phyloP scores from a whole-genome alignment of 805 yeast species.

The Millerago galiae region DNA sequence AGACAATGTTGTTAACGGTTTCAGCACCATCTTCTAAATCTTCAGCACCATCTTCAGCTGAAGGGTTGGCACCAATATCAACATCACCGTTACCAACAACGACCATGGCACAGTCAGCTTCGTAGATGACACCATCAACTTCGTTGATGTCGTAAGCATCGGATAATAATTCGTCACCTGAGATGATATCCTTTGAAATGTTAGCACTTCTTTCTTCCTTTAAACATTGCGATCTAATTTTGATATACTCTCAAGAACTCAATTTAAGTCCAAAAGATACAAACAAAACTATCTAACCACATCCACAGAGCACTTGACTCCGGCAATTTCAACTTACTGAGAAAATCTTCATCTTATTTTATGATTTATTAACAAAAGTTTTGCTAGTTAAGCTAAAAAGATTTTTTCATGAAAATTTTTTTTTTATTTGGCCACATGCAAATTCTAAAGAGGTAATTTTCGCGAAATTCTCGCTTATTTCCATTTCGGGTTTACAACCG shows the following conservation, averaged over 20 bases:
- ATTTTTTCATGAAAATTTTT: background rate
- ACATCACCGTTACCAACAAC: slow-evolving; percentile 86
- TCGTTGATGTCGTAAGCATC: slow-evolving; percentile 89
- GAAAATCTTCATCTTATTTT: slow-evolving; percentile 1
- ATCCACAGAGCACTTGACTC: background rate
- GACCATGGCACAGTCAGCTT: slow-evolving; percentile 94
- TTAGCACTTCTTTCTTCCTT: slow-evolving; percentile 4
- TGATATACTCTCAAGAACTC: background rate
- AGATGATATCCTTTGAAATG: slow-evolving; percentile 68
- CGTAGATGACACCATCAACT: slow-evolving; percentile 90
- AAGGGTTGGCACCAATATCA: slow-evolving; percentile 99
- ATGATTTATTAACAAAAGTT: background rate
- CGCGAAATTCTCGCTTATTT: background rate
- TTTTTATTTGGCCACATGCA: background rate
- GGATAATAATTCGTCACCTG: slow-evolving; percentile 94
- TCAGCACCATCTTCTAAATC: slow-evolving; percentile 78
- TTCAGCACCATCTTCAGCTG: slow-evolving; percentile 89
- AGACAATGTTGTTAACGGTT: slow-evolving; percentile 95
- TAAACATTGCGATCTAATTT: background rate
- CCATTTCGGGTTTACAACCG: background rate
- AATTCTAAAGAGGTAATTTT: slow-evolving; percentile 1
- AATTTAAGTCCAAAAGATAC: background rate
- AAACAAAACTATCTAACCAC: background rate
- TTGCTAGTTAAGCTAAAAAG: background rate
- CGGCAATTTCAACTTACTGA: background rate